Evolutionary conservation across 225 moss, liverwort and hornwort genomes (phyloP).

Genomic region (Antitrichia curtipendula): DNA sequence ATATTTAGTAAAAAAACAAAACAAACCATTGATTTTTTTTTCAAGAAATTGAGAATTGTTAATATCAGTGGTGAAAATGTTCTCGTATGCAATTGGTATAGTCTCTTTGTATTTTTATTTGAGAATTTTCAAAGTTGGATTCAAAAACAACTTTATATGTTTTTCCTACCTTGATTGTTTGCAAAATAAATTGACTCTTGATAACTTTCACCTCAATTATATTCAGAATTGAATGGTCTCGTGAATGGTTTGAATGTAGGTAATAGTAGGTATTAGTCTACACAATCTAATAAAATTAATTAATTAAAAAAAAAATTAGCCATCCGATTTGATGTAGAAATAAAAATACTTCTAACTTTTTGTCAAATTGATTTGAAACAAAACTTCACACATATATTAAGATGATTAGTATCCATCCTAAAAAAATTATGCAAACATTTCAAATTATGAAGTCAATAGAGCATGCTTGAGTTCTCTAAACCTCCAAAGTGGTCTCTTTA

Average conservation of each 20-base stretch:
- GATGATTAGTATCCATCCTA: background rate
- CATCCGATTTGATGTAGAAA: background rate
- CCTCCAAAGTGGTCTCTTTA: background rate
- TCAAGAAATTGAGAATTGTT: background rate
- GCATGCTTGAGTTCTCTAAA: background rate
- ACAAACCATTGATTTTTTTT: background rate
- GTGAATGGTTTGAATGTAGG: background rate
- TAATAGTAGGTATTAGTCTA: background rate
- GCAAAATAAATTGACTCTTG: background rate
- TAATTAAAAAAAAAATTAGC: too few relatives aligned
- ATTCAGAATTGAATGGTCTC: background rate
- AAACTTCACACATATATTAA: background rate
- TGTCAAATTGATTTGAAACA: background rate
- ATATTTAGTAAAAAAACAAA: too few relatives aligned
- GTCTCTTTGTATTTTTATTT: background rate
- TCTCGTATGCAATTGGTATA: background rate
- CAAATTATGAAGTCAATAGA: background rate
- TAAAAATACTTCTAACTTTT: background rate
- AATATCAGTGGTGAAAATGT: background rate
- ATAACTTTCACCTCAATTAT: background rate
- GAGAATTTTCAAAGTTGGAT: background rate
- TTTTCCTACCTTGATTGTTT: rapidly evolving
- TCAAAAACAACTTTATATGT: background rate
- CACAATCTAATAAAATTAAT: background rate
- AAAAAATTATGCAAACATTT: background rate